phyloP scores from a whole-genome alignment of 306 rosid species.

The Quercus robur region DNA sequence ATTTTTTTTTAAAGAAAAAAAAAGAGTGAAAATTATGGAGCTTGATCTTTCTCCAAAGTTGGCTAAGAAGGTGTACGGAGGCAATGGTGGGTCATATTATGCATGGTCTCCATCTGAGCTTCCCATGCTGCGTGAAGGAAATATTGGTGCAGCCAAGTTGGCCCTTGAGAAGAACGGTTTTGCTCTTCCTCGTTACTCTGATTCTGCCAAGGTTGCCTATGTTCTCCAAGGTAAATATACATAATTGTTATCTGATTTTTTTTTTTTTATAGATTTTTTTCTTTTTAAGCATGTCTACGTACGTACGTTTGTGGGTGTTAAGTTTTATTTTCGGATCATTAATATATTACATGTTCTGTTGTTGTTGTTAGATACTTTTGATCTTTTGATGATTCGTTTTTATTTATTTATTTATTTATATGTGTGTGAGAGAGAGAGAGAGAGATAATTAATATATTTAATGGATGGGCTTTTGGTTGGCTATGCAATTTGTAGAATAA shows the following conservation, averaged over 20 bases:
- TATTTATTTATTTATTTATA: too few relatives aligned
- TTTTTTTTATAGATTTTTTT: background rate
- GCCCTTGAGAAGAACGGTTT: constrained; percentile 70
- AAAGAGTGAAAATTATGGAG: constrained; percentile 37
- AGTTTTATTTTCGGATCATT: background rate
- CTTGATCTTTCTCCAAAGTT: constrained; percentile 70
- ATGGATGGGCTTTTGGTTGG: too few relatives aligned
- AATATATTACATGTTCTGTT: background rate
- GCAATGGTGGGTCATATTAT: constrained; percentile 62
- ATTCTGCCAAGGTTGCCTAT: constrained; percentile 72
- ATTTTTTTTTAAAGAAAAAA: background rate
- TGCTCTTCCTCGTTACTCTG: constrained; percentile 69
- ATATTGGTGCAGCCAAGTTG: constrained; percentile 75
- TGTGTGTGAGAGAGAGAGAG: too few relatives aligned
- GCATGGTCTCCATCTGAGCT: constrained; percentile 76
- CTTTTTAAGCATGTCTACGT: background rate
- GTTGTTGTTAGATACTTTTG: background rate
- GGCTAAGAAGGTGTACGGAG: constrained; percentile 54
- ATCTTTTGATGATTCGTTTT: background rate
- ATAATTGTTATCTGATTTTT: background rate
- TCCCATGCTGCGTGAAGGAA: constrained; percentile 67
- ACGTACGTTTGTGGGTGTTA: background rate
- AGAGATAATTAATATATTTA: background rate
- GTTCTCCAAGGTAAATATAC: constrained; percentile 62
- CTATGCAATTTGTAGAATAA: background rate